These are phyloP conservation scores for Chlorella sorokiniana DNA, from an alignment of 139 green algal genomes.

Conservation along the genomic window DNA sequence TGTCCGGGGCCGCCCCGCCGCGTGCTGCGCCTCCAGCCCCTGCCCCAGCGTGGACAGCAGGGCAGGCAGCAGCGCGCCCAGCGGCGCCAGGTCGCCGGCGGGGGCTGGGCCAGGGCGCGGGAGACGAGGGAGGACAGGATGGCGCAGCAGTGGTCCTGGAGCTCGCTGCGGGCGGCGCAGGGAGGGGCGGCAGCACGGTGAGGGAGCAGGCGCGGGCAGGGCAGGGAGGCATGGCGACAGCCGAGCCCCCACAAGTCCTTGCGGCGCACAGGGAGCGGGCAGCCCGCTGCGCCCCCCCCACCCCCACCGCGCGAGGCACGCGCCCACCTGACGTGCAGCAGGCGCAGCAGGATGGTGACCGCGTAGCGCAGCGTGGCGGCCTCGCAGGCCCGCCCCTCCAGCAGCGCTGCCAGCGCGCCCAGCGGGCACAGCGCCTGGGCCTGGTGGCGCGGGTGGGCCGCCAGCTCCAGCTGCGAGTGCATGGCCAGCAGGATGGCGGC, in stretches of 20 bases:
- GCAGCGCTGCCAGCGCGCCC: conserved; percentile 43
- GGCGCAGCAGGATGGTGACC: conserved; percentile 53
- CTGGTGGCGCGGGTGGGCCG: conserved; percentile 40
- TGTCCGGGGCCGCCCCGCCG: not conserved
- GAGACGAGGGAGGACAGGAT: conserved; percentile 43
- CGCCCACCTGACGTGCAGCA: conserved; percentile 36
- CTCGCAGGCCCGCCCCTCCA: conserved; percentile 20
- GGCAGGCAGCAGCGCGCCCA: conserved; percentile 49
- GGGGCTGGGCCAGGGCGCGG: conserved; percentile 7
- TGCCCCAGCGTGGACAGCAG: conserved; percentile 42
- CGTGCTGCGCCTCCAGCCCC: conserved; percentile 29
- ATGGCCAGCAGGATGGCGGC: conserved; percentile 45
- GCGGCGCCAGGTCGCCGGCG: not conserved
- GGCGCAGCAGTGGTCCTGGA: conserved; percentile 42
- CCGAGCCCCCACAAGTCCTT: not conserved
- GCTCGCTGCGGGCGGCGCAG: conserved; percentile 24
- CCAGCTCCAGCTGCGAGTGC: conserved; percentile 41
- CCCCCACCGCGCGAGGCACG: too few relatives aligned
- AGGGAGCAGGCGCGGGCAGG: not conserved
- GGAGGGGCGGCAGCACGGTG: not conserved
- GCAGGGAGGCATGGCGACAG: not conserved
- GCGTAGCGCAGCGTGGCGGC: conserved; percentile 49
- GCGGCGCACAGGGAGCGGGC: not conserved
- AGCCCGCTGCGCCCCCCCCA: not conserved
- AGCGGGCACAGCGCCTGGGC: conserved; percentile 41